Base-by-base conservation (phyloP, 148 eudicot genomes). In the Chenopodium album region DNA sequence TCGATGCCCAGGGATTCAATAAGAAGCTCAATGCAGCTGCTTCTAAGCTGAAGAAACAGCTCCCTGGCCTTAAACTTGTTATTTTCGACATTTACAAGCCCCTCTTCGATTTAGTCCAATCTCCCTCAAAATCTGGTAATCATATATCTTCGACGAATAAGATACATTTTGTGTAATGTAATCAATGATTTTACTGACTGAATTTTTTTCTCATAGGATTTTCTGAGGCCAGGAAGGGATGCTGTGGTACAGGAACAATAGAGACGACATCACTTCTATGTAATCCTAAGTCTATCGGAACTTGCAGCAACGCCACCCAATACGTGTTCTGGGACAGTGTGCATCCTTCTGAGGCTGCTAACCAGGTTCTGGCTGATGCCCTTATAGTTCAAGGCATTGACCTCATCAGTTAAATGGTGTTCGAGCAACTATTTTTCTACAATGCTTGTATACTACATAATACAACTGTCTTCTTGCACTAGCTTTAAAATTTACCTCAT, bases 321-420 rank as follows among this genome's bases (percentile, higher is more conserved):
- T 96, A 90, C 75, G 99, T 96, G 73, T 96, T 96, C 26, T 96
- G 99, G 99, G 99, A 96, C 84, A 90, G 94, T 84, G 97, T 96
- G 22, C 99, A 96, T 88, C 99, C 99, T 19, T 89, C 99, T 75
- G 76, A 96, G 87, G 95, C 99, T 31, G 93, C 99, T 60, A 96
- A 96, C 79, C 92, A 89, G 80, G 82, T 94, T 71, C 91, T 96
- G 28, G 92, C 99, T 0, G 97, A 91, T 82, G 60, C 91, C 54
- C 89, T 96, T 75, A 72, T 94, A 77, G 0, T 32, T 46, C 80
- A 86, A 81, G 99, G 99, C 65, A 89, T 96, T 32, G 28, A 28
- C 68, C 98, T 96, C 84, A 86, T 92, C 59, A 73, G 85, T 48
- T 90, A 78, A 13, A 37, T 79, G 29, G 16, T 50, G 54, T 32